These are phyloP conservation scores for Corymbia maculata DNA, from an alignment of 345 rosid genomes.

Conservation along the genomic window DNA sequence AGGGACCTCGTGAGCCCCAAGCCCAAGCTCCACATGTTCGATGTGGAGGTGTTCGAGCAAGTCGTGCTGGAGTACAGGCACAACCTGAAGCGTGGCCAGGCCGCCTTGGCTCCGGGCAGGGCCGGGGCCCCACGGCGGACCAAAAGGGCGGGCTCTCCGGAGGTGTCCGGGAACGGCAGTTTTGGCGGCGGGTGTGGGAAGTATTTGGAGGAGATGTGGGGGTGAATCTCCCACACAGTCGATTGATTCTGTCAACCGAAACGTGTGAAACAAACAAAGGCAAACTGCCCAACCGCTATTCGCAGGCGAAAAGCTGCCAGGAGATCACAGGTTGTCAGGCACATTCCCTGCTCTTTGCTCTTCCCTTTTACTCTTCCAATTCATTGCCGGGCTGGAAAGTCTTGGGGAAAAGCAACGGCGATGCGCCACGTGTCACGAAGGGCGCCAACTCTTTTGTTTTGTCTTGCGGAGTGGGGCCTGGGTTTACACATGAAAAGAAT, in stretches of 20 bases:
- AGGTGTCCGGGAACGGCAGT: slow-evolving; percentile 14
- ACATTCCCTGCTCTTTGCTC: neutral
- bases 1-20: slow-evolving; percentile 61
- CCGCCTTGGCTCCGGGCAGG: neutral
- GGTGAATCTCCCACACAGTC: slow-evolving; percentile 11
- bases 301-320: neutral
- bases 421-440: neutral
- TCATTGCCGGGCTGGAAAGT: neutral
- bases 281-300: neutral
- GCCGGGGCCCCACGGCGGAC: neutral
- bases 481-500: neutral
- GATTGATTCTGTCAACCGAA: neutral
- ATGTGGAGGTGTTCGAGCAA: slow-evolving; percentile 82
- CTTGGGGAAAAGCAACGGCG: neutral
- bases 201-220: slow-evolving; percentile 60
- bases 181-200: slow-evolving; percentile 43
- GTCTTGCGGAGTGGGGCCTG: neutral
- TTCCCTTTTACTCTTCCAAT: neutral
- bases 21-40: slow-evolving; percentile 73
- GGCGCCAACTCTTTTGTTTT: neutral
- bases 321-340: neutral
- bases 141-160: neutral
- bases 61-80: slow-evolving; percentile 72
- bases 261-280: neutral
- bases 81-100: slow-evolving; percentile 25